phyloP scores from a whole-genome alignment of 2,329 filamentous ascomycete genomes.

The Pseudogymnoascus pannorum region DNA sequence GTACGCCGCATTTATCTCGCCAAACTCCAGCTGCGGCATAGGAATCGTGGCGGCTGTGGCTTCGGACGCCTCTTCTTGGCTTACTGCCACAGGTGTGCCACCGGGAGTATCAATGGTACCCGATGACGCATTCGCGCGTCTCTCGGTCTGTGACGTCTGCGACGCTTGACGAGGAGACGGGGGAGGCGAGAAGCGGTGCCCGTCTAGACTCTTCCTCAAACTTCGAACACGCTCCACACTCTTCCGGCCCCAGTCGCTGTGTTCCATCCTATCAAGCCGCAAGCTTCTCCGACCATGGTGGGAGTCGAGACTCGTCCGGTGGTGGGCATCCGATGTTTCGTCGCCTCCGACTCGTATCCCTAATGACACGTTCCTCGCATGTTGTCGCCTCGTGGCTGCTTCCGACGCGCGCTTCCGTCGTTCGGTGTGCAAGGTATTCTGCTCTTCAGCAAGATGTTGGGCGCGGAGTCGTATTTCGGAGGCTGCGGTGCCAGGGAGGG shows the following conservation, averaged over 20 bases:
- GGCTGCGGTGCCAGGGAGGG: slow-evolving; percentile 47
- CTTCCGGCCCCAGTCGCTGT: slow-evolving; percentile 28
- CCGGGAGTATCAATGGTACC: slow-evolving; percentile 6
- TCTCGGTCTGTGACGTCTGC: slow-evolving; percentile 27
- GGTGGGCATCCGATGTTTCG: slow-evolving; percentile 24
- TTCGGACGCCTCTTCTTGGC: background rate
- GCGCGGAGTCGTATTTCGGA: slow-evolving; percentile 67
- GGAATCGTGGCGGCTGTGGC: background rate
- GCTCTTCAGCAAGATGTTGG: slow-evolving; percentile 57
- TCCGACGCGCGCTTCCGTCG: slow-evolving; percentile 10
- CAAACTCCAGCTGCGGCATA: slow-evolving; percentile 16
- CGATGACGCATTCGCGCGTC: slow-evolving; percentile 24
- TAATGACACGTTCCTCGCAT: slow-evolving; percentile 16
- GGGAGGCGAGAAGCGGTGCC: slow-evolving; percentile 12
- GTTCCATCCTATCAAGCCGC: background rate
- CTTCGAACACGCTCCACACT: slow-evolving; percentile 34
- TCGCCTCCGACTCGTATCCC: slow-evolving; percentile 27
- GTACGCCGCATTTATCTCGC: slow-evolving; percentile 40
- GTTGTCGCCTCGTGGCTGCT: slow-evolving; percentile 14
- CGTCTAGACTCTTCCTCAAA: slow-evolving; percentile 20
- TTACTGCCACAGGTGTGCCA: slow-evolving; percentile 11
- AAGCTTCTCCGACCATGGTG: slow-evolving; percentile 12
- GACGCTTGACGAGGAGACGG: slow-evolving; percentile 24
- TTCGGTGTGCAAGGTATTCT: slow-evolving; percentile 31
- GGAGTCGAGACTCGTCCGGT: slow-evolving; percentile 32